These are phyloP conservation scores for Aspergillus piperis DNA, from an alignment of 2,329 filamentous ascomycete species.

Conservation along the genomic window DNA sequence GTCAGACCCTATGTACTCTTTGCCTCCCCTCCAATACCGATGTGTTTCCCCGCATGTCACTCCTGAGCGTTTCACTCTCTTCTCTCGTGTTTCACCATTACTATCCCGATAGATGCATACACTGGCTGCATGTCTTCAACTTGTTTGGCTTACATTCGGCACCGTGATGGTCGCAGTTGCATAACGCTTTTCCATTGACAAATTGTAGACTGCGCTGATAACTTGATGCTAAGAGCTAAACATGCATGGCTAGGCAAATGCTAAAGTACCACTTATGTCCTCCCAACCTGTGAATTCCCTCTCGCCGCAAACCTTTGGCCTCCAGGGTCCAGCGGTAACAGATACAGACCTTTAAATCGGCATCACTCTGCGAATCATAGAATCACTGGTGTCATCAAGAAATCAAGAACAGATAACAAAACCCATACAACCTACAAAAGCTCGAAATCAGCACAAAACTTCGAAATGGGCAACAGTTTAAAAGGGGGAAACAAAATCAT, in stretches of 20 bases:
- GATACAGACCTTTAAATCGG: slow-evolving; percentile 20
- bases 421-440: slow-evolving; percentile 20
- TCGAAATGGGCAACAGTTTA: slow-evolving; percentile 6
- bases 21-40: not conserved
- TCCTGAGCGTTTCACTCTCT: not conserved
- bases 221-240: slow-evolving; percentile 15
- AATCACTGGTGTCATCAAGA: slow-evolving; percentile 20
- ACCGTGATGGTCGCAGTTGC: not conserved
- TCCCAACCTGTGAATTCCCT: slow-evolving; percentile 1
- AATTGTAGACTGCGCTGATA: slow-evolving; percentile 13
- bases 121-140: not conserved
- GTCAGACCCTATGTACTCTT: not conserved
- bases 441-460: slow-evolving; percentile 17
- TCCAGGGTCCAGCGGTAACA: slow-evolving; percentile 14
- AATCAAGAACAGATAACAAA: slow-evolving; percentile 22
- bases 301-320: slow-evolving; percentile 1
- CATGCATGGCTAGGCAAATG: slow-evolving; percentile 31
- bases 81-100: not conserved
- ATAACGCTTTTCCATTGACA: slow-evolving; percentile 11
- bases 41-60: not conserved
- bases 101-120: not conserved
- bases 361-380: slow-evolving; percentile 17
- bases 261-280: slow-evolving; percentile 18
- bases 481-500: slow-evolving; percentile 11
- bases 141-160: not conserved